Conservation (phyloP, 2,329 filamentous ascomycete species). For the Acrodontium crateriforme region DNA sequence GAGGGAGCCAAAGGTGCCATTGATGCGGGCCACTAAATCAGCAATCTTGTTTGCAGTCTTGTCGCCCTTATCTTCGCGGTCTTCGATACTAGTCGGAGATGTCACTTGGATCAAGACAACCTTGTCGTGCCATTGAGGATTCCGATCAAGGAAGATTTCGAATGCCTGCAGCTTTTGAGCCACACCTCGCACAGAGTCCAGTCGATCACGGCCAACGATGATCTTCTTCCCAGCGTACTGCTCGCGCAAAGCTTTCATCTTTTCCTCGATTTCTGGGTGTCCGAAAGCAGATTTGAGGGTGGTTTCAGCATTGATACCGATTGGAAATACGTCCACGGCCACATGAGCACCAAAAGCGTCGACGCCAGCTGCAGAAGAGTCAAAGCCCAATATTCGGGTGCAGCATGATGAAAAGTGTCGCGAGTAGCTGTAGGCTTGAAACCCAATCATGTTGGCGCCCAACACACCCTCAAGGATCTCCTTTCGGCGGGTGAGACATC, state of each 20-base stretch:
- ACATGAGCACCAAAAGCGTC: constrained; percentile 82
- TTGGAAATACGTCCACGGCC: constrained; percentile 84
- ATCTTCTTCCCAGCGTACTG: constrained; percentile 85
- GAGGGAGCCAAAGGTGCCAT: constrained; percentile 76
- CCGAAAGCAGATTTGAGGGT: constrained; percentile 65
- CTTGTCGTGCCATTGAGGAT: constrained; percentile 82
- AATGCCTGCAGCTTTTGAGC: constrained; percentile 94
- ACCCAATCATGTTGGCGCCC: constrained; percentile 83
- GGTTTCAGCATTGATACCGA: constrained; percentile 78
- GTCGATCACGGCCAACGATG: constrained; percentile 85
- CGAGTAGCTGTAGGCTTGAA: constrained; percentile 91
- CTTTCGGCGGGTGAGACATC: constrained; percentile 76
- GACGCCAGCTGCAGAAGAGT: constrained; percentile 70
- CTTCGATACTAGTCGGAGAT: constrained; percentile 56
- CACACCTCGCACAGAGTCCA: constrained; percentile 85
- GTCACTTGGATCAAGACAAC: constrained; percentile 93
- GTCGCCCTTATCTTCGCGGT: constrained; percentile 56
- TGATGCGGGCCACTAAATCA: constrained; percentile 81
- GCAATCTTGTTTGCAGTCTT: constrained; percentile 82
- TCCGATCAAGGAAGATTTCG: constrained; percentile 77
- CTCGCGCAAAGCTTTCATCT: constrained; percentile 55
- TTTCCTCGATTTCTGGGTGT: constrained; percentile 51
- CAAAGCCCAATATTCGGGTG: constrained; percentile 79
- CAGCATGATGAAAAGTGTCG: constrained; percentile 91
- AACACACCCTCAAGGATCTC: constrained; percentile 82